Conservation (phyloP, 495 filamentous ascomycete genomes). For the Aspergillus avenaceus region DNA sequence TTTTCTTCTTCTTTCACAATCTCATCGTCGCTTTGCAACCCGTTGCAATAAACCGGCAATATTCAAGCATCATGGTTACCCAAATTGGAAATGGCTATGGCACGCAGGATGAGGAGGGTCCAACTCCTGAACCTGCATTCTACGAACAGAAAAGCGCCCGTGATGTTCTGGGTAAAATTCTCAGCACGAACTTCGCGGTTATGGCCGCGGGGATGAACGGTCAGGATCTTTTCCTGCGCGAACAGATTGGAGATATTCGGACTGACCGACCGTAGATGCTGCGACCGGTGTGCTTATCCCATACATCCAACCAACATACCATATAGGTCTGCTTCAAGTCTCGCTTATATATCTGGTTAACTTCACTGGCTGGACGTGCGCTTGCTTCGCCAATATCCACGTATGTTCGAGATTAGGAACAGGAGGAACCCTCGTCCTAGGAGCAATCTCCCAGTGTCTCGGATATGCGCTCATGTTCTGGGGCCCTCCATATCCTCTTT, state of each 20-base stretch:
- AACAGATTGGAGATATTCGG: background rate
- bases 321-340: conserved; percentile 42
- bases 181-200: conserved; percentile 47
- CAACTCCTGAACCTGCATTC: conserved; percentile 1
- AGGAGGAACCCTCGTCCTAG: conserved; percentile 45
- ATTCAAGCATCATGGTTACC: background rate
- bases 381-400: conserved; percentile 45
- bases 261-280: conserved; percentile 31
- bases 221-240: background rate
- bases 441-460: conserved; percentile 42
- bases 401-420: conserved; percentile 38
- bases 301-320: conserved; percentile 45
- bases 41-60: background rate
- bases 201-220: conserved; percentile 49
- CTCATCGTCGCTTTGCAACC: background rate
- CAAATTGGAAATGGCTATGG: conserved; percentile 4
- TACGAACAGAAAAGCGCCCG: conserved; percentile 9
- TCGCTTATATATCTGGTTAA: conserved; percentile 43
- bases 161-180: conserved; percentile 31
- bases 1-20: too few relatives aligned
- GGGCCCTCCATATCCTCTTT: conserved; percentile 45
- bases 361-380: conserved; percentile 45
- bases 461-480: conserved; percentile 46
- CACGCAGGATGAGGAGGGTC: conserved; percentile 2
- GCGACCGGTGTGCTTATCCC: conserved; percentile 49